Base-by-base conservation (phyloP, 1,284 basidiomycete genomes). In the Puccinia coronata region DNA sequence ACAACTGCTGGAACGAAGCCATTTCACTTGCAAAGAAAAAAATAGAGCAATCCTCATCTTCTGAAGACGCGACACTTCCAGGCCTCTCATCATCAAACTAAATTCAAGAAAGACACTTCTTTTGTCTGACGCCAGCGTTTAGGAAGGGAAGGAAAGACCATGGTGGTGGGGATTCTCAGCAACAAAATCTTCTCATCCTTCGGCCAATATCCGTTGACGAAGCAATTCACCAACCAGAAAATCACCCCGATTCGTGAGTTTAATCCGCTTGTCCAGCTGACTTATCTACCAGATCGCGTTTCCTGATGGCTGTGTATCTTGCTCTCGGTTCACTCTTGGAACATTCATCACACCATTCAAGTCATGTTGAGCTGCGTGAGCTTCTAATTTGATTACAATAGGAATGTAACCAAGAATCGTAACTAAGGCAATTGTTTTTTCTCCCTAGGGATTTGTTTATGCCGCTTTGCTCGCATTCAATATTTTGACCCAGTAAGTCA, bases 181-280 rank as follows among this genome's bases (percentile, higher is more conserved):
- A 36, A 18, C 23, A 71, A 71, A 23, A 8, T 71, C 2, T 71
- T 71, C 51, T 74, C 72, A 25, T 59, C 72, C n/a, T 59, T 76
- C 28, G 73, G 59, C n/a, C 55, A 76, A 63, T 76, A 76, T n/a
- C 73, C 73, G 20, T 41, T 76, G 25, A 76, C 73, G 39, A 76
- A 63, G 51, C 39, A 65, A 63, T 76, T 61, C n/a, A 63, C 73
- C 4, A 51, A 61, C 57, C 73, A 39, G 47, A 61, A n/a, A 49
- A 76, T 76, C 28, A 63, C 73, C 1, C 73, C 73, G 2, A 43
- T 76, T 47, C 73, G 73, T 76, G 41, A 63, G 73, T 59, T 41
- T 53, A 6, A 34, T 49, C 53, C 23, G 8, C 34, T 63, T 5
- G 4, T 36, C 20, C 53, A 20, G 11, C 11, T n/a, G 47, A 11